Base-by-base conservation (phyloP, 441 rosid species). In the Jatropha podagrica region DNA sequence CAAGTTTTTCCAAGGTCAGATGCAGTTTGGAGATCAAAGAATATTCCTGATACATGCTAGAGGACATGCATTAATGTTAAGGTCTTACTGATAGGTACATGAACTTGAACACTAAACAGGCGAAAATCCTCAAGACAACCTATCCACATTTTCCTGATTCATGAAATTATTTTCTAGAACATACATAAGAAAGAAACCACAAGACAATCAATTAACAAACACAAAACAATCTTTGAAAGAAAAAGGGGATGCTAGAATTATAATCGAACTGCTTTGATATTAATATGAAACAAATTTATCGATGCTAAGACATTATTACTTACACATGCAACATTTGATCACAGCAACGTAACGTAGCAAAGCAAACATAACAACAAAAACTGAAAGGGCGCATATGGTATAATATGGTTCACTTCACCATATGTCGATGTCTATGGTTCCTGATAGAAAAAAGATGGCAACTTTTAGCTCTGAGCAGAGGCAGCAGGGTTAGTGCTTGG, bases 391-490 rank as follows among this genome's bases (percentile, higher is more conserved):
- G 62, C 49, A 70, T 12, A 18, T 20, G 66, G 42, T 60, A 68
- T 66, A 73, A 73, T 20, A 51, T 61, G 23, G 77, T 49, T 67
- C 60, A 65, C 76, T 65, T 37, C 40, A 72, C 56, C 12, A 69
- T 7, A 65, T 42, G 74, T 65, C 56, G 37, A 71, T 7, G n/a
- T 69, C 17, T 46, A 55, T 37, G 20, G 48, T 62, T 71, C 72
- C 32, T 10, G 77, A 1, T 11, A 20, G 49, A 7, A 20, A 23
- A 38, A 58, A 42, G 54, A 79, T 41, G 40, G 59, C 10, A 71
- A 20, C 42, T 37, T 63, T 93, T 88, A 95, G 82, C 92, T 93
- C 81, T 91, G 97, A 69, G 97, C 91, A 26, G 98, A 91, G 59
- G 99, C 89, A 2, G 98, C 92, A 12, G 93, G 88, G 71, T 88